Conservation (phyloP, 495 filamentous ascomycete species). For the Trichocladium uniseriatum region DNA sequence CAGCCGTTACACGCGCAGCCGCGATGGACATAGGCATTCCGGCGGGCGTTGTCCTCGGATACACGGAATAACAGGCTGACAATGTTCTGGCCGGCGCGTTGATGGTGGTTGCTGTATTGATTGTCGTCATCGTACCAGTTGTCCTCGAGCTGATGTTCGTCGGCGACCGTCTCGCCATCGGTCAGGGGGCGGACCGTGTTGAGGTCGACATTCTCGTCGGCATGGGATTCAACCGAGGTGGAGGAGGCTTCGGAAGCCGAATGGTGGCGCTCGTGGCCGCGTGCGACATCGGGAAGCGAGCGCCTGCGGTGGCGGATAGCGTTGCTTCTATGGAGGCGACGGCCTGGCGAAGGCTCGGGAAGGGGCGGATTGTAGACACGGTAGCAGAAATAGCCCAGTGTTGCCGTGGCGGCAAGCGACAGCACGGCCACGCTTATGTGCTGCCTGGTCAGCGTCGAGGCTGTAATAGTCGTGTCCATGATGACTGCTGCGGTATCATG, state of each 20-base stretch:
- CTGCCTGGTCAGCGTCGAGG: conserved; percentile 37
- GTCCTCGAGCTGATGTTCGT: conserved; percentile 49
- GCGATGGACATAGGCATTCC: conserved; percentile 85
- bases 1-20: conserved; percentile 91
- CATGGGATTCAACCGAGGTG: conserved; percentile 37
- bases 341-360: conserved; percentile 16
- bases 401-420: conserved; percentile 28
- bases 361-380: conserved; percentile 18
- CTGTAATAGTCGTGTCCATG: conserved; percentile 30
- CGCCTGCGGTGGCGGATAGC: conserved; percentile 43
- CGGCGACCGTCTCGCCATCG: conserved; percentile 48
- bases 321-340: conserved; percentile 49
- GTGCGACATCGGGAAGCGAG: conserved; percentile 18
- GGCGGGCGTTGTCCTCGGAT: conserved; percentile 70
- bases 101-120: conserved; percentile 30
- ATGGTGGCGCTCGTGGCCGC: conserved; percentile 6
- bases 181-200: conserved; percentile 31
- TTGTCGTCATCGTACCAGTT: conserved; percentile 43
- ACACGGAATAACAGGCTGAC: conserved; percentile 66
- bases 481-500: conserved; percentile 17
- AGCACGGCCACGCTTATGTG: conserved; percentile 31
- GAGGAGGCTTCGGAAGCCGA: conserved; percentile 18
- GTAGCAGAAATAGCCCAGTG: conserved; percentile 35
- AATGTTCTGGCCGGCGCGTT: conserved; percentile 62
- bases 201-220: conserved; percentile 35